These are phyloP conservation scores for Phytophthora cajani DNA, from an alignment of 352 stramenopile species.

Conservation along the genomic window DNA sequence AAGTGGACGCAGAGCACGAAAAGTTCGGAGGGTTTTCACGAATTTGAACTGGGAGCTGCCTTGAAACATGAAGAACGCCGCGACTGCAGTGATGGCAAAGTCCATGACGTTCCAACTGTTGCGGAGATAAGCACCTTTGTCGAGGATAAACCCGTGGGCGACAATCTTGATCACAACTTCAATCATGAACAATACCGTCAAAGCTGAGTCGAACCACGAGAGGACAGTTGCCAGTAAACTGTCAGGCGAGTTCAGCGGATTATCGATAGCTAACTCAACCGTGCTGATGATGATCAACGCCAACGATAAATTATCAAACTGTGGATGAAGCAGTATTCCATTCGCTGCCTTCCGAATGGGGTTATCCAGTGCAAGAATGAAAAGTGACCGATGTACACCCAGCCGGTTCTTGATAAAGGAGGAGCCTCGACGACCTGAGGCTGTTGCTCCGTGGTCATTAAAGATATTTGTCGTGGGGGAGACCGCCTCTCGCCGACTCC, in stretches of 20 bases:
- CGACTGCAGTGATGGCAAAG: constrained; percentile 85
- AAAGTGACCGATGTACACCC: constrained; percentile 42
- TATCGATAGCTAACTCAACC: constrained; percentile 78
- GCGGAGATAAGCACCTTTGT: constrained; percentile 73
- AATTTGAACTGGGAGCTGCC: constrained; percentile 73
- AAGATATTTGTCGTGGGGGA: constrained; percentile 37
- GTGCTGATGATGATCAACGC: constrained; percentile 77
- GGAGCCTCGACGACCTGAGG: constrained; percentile 4
- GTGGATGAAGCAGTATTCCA: constrained; percentile 56
- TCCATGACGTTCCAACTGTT: constrained; percentile 93
- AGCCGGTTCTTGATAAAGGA: constrained; percentile 26
- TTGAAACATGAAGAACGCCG: constrained; percentile 76
- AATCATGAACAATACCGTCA: constrained; percentile 88
- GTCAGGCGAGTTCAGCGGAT: constrained; percentile 61
- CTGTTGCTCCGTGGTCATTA: constrained; percentile 27
- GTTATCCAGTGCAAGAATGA: constrained; percentile 56
- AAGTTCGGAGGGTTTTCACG: constrained; percentile 70
- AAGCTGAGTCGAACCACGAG: constrained; percentile 62
- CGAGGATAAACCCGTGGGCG: constrained; percentile 74
- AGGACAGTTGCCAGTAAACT: constrained; percentile 53
- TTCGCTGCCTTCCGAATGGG: constrained; percentile 55
- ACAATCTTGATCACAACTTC: constrained; percentile 91
- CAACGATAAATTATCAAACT: constrained; percentile 85
- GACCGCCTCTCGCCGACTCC: constrained; percentile 33
- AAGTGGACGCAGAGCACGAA: constrained; percentile 83